These are phyloP conservation scores for Trametes cingulata DNA, from an alignment of 768 basidiomycete genomes.

Conservation along the genomic window DNA sequence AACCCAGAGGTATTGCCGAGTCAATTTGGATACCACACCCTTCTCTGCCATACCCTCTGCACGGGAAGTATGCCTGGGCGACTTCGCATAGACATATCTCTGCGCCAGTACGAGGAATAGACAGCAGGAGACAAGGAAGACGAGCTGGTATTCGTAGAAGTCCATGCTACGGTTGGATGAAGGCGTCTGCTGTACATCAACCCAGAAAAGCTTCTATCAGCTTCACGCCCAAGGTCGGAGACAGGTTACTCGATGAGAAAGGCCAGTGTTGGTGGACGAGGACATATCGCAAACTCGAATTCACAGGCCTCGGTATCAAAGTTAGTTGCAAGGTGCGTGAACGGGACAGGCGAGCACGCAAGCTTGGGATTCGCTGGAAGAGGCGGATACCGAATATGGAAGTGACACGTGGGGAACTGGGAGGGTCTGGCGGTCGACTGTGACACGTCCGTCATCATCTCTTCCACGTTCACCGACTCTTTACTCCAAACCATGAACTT, in stretches of 20 bases:
- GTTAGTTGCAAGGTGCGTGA: background rate
- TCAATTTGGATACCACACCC: slow-evolving; percentile 19
- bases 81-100: slow-evolving; percentile 23
- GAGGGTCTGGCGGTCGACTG: background rate
- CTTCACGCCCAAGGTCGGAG: background rate
- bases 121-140: slow-evolving; percentile 25
- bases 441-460: slow-evolving; percentile 21
- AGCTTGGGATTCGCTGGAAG: background rate
- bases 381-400: background rate
- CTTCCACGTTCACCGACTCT: slow-evolving; percentile 11
- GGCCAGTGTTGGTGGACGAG: background rate
- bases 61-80: background rate
- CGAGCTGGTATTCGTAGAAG: slow-evolving; percentile 35
- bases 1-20: slow-evolving; percentile 60
- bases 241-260: background rate
- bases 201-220: background rate
- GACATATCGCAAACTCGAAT: too few species aligned
- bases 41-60: background rate
- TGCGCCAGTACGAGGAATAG: slow-evolving; percentile 22
- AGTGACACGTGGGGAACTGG: slow-evolving; percentile 3
- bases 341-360: background rate
- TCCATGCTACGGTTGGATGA: background rate
- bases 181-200: background rate
- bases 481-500: slow-evolving; percentile 54
- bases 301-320: too few species aligned